Base-by-base conservation (phyloP, 192 early-diverging fungal genomes). In the Coemansia sp. region DNA sequence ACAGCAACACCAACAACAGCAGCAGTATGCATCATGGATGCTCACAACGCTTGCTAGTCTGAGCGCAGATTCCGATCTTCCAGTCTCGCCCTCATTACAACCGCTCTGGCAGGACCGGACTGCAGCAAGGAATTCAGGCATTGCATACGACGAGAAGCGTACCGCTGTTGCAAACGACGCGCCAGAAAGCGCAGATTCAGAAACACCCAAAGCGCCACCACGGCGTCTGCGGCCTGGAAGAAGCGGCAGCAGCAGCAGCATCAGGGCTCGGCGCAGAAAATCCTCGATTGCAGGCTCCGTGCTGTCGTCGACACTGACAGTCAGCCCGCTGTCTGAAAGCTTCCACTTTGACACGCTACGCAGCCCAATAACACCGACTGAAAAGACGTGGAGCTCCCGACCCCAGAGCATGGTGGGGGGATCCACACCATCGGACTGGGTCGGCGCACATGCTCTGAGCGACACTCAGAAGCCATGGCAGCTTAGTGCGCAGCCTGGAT, bases 271-370 rank as follows among this genome's bases (percentile, higher is more conserved):
- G 9, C 71, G 77, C 7, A 64, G 77, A 52, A 70, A 67, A 45
- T 71, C 77, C 15, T 80, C 77, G 42, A 62, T 80, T 10, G 77
- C 77, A 1, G 77, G 77, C 5, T 59, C 63, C 31, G 65, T 74
- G 51, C 63, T 80, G 25, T 57, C 72, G n/a, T 55, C 70, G 7
- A 49, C 72, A n/a, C 25, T 76, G 46, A 29, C 64, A 2, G 52
- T 53, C 0, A 64, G 61, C 9, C 61, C 71, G 10, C 15, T 63
- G 30, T 26, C 65, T 2, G 56, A 62, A 6, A 30, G 42, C 18
- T 48, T 59, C 20, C 31, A 46, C 3, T 37, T 52, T 0, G 48
- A 63, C 29, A 26, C 43, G 2, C 13, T 57, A 29, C 56, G 26
- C 20, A 59, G 60, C 30, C 70, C 70, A 30, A 7, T 58, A 25